These are phyloP conservation scores for Aspergillus luchuensis DNA, from an alignment of 2,329 filamentous ascomycete genomes.

Conservation along the genomic window DNA sequence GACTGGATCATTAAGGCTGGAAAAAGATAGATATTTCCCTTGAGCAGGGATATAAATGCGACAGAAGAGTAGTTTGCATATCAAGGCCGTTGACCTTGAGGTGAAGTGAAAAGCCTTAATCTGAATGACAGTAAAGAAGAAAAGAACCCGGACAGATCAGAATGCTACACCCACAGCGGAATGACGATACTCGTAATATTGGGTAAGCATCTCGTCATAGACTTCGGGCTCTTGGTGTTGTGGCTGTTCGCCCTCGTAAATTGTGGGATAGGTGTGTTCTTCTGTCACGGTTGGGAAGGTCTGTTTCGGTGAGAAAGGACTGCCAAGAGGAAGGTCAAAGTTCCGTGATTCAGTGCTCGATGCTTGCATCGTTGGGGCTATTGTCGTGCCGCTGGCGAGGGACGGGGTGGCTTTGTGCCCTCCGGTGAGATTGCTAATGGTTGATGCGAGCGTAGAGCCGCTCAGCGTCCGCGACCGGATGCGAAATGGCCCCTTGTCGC, in stretches of 20 bases:
- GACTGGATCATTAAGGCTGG: neutral
- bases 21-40: neutral
- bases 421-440: conserved; percentile 27
- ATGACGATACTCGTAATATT: conserved; percentile 23
- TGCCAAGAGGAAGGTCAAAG: conserved; percentile 7
- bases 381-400: conserved; percentile 31
- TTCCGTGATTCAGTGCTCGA: conserved; percentile 14
- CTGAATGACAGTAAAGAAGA: neutral
- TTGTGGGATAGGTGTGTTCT: conserved; percentile 19
- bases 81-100: neutral
- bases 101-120: neutral
- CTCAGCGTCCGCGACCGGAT: conserved; percentile 38
- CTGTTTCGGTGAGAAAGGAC: conserved; percentile 8
- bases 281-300: conserved; percentile 13
- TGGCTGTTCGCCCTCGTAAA: conserved; percentile 16
- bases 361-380: conserved; percentile 18
- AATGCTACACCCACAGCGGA: conserved; percentile 37
- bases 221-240: conserved; percentile 19
- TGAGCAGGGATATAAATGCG: neutral
- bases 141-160: conserved; percentile 16
- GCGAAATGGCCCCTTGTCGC: conserved; percentile 28
- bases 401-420: conserved; percentile 28
- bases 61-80: neutral
- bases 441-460: conserved; percentile 38
- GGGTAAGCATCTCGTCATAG: conserved; percentile 14